Evolutionary conservation across 2,329 filamentous ascomycete species (phyloP).

Genomic region (Pseudogymnoascus sp.): DNA sequence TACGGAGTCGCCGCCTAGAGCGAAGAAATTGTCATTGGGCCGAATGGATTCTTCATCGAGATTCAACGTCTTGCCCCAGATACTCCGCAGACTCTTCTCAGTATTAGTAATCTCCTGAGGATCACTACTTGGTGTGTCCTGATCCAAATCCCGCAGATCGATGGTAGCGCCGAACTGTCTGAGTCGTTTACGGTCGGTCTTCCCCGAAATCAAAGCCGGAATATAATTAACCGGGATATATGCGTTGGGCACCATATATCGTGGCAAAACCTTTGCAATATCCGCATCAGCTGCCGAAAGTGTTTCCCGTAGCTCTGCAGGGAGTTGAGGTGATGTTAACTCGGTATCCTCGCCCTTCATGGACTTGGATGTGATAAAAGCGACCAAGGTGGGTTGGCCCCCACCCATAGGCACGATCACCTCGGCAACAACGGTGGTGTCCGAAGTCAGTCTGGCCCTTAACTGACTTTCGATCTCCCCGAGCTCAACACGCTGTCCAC

Average conservation of each 20-base stretch:
- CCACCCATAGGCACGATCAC: slow-evolving; percentile 24
- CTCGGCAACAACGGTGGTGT: slow-evolving; percentile 26
- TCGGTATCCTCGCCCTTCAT: slow-evolving; percentile 16
- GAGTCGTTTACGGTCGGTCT: slow-evolving; percentile 31
- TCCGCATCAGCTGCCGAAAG: slow-evolving; percentile 15
- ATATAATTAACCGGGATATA: slow-evolving; percentile 26
- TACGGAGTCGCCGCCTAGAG: slow-evolving; percentile 38
- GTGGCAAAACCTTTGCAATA: slow-evolving; percentile 26
- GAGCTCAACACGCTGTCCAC: slow-evolving; percentile 56
- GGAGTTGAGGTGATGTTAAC: slow-evolving; percentile 12
- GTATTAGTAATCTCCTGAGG: background rate
- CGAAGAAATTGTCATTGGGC: slow-evolving; percentile 34
- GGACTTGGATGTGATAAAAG: slow-evolving; percentile 22
- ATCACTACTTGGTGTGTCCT: slow-evolving; percentile 1
- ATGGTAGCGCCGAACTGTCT: slow-evolving; percentile 16
- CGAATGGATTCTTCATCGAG: slow-evolving; percentile 24
- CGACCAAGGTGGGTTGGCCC: slow-evolving; percentile 27
- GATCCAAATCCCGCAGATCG: slow-evolving; percentile 17
- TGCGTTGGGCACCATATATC: slow-evolving; percentile 29
- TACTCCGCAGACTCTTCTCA: slow-evolving; percentile 7
- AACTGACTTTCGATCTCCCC: slow-evolving; percentile 39
- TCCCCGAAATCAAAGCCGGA: slow-evolving; percentile 26
- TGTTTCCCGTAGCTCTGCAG: slow-evolving; percentile 12
- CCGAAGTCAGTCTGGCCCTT: slow-evolving; percentile 29
- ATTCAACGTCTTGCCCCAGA: slow-evolving; percentile 10